phyloP scores from a whole-genome alignment of 306 rosid species.

The Prunus mume region DNA sequence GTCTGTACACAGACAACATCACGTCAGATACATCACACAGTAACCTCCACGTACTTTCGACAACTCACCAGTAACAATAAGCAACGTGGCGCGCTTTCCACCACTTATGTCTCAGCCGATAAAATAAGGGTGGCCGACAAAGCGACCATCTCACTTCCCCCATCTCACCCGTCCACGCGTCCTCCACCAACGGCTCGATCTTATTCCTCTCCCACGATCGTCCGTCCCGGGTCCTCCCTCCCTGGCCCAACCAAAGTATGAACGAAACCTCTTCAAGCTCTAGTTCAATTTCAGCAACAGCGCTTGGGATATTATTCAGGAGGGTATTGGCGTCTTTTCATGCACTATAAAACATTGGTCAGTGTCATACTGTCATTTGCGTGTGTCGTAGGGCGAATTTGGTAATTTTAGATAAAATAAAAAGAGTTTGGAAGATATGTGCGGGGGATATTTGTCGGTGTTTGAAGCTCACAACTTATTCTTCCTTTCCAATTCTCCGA shows the following conservation, averaged over 20 bases:
- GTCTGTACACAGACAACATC: not conserved
- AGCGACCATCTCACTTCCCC: constrained; percentile 25
- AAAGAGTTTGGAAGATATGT: constrained; percentile 28
- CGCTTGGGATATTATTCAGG: not conserved
- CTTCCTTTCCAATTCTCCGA: not conserved
- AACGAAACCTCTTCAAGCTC: not conserved
- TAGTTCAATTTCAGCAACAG: not conserved
- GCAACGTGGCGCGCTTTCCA: constrained; percentile 45
- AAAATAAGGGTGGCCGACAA: constrained; percentile 57
- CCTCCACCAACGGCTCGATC: constrained; percentile 12
- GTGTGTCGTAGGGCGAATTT: not conserved
- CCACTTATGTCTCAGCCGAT: not conserved
- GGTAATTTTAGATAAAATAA: constrained; percentile 12
- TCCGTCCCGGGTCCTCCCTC: constrained; percentile 16
- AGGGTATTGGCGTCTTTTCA: constrained; percentile 19
- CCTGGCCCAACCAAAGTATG: not conserved
- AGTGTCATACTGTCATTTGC: constrained; percentile 2
- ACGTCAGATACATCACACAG: constrained; percentile 21
- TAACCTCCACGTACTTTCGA: constrained; percentile 6
- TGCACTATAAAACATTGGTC: not conserved
- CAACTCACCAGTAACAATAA: not conserved
- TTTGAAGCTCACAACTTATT: constrained; percentile 10
- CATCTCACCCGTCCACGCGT: constrained; percentile 47
- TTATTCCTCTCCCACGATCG: not conserved
- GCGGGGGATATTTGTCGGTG: constrained; percentile 57